phyloP scores from a whole-genome alignment of 2,329 filamentous ascomycete species.

The Sarocladium kiliense region DNA sequence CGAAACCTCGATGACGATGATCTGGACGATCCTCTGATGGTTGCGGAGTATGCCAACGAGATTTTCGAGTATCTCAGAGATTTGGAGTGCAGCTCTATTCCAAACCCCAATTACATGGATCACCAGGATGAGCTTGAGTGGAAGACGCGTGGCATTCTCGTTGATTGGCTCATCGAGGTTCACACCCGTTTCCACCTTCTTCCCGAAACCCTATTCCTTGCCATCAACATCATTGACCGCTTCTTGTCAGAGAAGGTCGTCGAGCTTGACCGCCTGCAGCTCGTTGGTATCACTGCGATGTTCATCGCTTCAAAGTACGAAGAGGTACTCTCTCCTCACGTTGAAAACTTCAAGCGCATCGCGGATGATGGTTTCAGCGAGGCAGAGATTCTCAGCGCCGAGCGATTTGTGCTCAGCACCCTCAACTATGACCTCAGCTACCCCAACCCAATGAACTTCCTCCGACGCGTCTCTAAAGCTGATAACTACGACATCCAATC shows the following conservation, averaged over 20 bases:
- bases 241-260: conserved; percentile 96
- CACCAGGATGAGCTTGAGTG: conserved; percentile 94
- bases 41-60: conserved; percentile 92
- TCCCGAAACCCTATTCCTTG: conserved; percentile 92
- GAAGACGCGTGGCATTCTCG: conserved; percentile 96
- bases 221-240: conserved; percentile 97
- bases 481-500: conserved; percentile 99
- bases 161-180: conserved; percentile 98
- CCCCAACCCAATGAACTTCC: conserved; percentile 99
- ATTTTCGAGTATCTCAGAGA: conserved; percentile 95
- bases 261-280: conserved; percentile 89
- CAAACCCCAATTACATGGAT: conserved; percentile 92
- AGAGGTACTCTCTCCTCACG: conserved; percentile 93
- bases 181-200: conserved; percentile 94
- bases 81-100: conserved; percentile 71
- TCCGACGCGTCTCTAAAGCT: conserved; percentile 96
- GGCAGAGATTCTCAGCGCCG: conserved; percentile 92
- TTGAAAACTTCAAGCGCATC: conserved; percentile 94
- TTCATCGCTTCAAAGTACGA: conserved; percentile 99
- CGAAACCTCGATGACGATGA: conserved; percentile 81
- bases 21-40: conserved; percentile 91
- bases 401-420: conserved; percentile 85
- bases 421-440: conserved; percentile 97
- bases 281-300: conserved; percentile 98
- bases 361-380: conserved; percentile 95